phyloP scores from a whole-genome alignment of 176 grass and related monocot species.

The Oryza officinalis region DNA sequence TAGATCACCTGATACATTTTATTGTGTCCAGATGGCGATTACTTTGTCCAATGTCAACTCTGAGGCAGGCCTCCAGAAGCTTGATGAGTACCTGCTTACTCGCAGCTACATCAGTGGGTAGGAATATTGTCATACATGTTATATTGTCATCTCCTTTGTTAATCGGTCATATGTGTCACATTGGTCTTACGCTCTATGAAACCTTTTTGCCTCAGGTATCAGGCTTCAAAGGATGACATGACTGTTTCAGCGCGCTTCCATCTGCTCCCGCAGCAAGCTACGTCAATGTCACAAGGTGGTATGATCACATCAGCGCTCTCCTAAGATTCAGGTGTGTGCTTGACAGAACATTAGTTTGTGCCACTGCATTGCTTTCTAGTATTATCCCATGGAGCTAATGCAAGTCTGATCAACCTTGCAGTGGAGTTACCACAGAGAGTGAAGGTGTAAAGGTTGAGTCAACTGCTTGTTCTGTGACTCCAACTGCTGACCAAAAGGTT shows the following conservation, averaged over 20 bases:
- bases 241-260: slow-evolving; percentile 48
- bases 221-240: slow-evolving; percentile 87
- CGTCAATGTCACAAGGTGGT: slow-evolving; percentile 70
- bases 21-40: slow-evolving; percentile 47
- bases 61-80: slow-evolving; percentile 64
- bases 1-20: slow-evolving; percentile 11
- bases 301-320: slow-evolving; percentile 66
- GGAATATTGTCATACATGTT: background rate
- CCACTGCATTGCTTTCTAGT: background rate
- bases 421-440: slow-evolving; percentile 58
- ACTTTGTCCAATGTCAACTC: slow-evolving; percentile 51
- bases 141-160: background rate
- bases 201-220: slow-evolving; percentile 37
- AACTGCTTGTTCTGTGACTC: slow-evolving; percentile 52
- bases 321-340: slow-evolving; percentile 53
- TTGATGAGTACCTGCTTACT: slow-evolving; percentile 65
- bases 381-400: background rate
- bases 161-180: background rate
- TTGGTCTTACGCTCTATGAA: background rate
- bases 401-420: slow-evolving; percentile 15
- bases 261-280: slow-evolving; percentile 44
- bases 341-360: background rate
- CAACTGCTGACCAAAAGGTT: slow-evolving; percentile 54
- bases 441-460: slow-evolving; percentile 66
- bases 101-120: slow-evolving; percentile 70